phyloP scores from a whole-genome alignment of 78 protist species.

The Carpediemonas membranifera region DNA sequence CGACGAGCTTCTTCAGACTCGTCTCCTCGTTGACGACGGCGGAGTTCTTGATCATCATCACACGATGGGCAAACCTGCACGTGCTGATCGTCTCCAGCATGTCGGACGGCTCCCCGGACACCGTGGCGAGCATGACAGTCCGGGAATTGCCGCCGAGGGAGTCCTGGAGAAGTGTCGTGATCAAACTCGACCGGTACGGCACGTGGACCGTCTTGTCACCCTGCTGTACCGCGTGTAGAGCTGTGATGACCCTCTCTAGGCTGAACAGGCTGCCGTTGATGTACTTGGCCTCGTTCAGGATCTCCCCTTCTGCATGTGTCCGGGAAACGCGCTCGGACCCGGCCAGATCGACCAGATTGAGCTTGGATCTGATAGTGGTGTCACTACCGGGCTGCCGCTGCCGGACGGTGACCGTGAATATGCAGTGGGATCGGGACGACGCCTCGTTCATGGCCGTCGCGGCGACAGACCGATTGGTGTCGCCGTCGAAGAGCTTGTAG shows the following conservation, averaged over 20 bases:
- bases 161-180: slow-evolving; percentile 2
- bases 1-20: background rate
- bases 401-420: slow-evolving; percentile 41
- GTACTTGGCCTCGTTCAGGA: slow-evolving; percentile 7
- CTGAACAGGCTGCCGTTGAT: background rate
- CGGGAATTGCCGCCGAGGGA: slow-evolving; percentile 14
- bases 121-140: slow-evolving; percentile 17
- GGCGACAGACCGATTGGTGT: slow-evolving; percentile 31
- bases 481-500: slow-evolving; percentile 17
- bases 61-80: slow-evolving; percentile 1
- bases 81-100: background rate
- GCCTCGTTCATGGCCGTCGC: slow-evolving; percentile 57
- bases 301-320: background rate
- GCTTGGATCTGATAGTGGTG: background rate
- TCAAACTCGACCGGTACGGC: background rate
- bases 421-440: slow-evolving; percentile 63
- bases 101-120: background rate
- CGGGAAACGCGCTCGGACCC: slow-evolving; percentile 13
- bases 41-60: background rate
- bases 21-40: background rate
- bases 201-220: background rate
- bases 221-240: background rate
- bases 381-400: background rate
- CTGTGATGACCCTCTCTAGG: slow-evolving; percentile 5
- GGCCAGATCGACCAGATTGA: slow-evolving; percentile 16